Conservation (phyloP, 805 yeast species). For the Candida adriatica region DNA sequence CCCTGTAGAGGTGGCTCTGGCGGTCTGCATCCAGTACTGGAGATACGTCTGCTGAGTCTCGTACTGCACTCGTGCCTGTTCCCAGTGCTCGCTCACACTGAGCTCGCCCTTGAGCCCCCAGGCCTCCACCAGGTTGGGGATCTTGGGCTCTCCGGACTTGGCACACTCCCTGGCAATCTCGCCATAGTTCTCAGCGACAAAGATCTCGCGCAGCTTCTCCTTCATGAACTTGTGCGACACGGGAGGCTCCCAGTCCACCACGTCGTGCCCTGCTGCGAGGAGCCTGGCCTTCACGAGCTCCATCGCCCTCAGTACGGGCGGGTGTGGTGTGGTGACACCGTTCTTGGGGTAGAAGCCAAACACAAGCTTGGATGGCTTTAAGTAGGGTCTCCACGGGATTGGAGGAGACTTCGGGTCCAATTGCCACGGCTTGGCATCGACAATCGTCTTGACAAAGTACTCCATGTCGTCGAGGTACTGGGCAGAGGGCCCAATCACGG, state of each 20-base stretch:
- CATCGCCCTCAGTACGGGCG: constrained; percentile 47
- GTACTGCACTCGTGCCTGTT: constrained; percentile 28
- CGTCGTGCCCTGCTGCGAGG: constrained; percentile 33
- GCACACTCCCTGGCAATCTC: constrained; percentile 44
- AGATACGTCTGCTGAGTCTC: constrained; percentile 29
- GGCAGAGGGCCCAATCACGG: constrained; percentile 43
- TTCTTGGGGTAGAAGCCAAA: constrained; percentile 39
- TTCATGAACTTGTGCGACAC: constrained; percentile 24
- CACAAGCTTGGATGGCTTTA: constrained; percentile 29
- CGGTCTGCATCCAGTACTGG: constrained; percentile 28
- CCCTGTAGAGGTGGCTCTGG: constrained; percentile 45
- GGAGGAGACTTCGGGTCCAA: constrained; percentile 33
- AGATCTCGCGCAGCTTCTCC: constrained; percentile 48
- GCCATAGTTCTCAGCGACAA: constrained; percentile 61
- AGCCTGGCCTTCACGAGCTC: constrained; percentile 22
- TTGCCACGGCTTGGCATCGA: constrained; percentile 33
- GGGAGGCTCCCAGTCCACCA: constrained; percentile 35
- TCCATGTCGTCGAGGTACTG: constrained; percentile 30
- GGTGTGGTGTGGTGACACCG: constrained; percentile 34
- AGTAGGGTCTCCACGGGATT: constrained; percentile 32
- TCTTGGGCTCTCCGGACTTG: constrained; percentile 63
- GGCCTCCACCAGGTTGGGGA: constrained; percentile 55
- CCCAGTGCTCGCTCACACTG: constrained; percentile 36
- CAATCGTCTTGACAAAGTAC: constrained; percentile 24
- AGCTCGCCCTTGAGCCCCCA: constrained; percentile 52